A percentile compares a stretch with the other conserved stretches of the same genome.
These are phyloP conservation scores for Erythrophleum fordii DNA, from an alignment of 306 rosid species.

Conservation along the genomic window DNA sequence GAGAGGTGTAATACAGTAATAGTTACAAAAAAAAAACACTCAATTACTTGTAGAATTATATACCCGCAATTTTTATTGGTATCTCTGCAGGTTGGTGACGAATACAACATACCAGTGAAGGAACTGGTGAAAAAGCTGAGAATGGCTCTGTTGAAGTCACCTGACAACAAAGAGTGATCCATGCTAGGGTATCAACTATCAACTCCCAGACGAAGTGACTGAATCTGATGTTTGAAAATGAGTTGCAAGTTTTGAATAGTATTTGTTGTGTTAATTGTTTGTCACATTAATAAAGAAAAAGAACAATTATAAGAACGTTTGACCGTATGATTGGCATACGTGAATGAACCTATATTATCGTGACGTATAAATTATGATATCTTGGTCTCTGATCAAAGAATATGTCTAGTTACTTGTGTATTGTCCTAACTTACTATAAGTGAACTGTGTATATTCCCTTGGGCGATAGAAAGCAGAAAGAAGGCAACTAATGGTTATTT, in stretches of 20 bases:
- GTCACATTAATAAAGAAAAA: too few species aligned
- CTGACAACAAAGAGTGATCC: conserved; percentile 13
- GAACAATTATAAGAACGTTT: too few species aligned
- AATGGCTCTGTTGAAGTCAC: conserved; percentile 25
- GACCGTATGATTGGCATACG: not conserved
- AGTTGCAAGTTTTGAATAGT: not conserved
- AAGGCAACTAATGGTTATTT: too few species aligned
- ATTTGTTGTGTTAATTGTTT: too few species aligned
- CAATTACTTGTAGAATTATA: not conserved
- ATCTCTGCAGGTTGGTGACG: conserved; percentile 35
- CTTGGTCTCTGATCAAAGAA: too few species aligned
- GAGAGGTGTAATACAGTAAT: too few species aligned
- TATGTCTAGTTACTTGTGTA: too few species aligned
- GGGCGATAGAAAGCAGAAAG: too few species aligned
- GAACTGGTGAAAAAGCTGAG: conserved; percentile 45
- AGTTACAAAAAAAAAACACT: not conserved
- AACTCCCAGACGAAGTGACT: not conserved
- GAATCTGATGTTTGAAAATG: not conserved
- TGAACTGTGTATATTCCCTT: too few species aligned
- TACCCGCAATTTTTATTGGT: not conserved
- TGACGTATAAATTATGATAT: too few species aligned
- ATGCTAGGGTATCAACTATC: not conserved
- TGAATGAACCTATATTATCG: too few species aligned
- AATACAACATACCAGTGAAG: conserved; percentile 25
- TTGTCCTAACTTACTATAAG: too few species aligned